Percentiles rank a stretch among this genome's conserved stretches.
Conservation (phyloP, 495 filamentous ascomycete genomes). For the Hypoxylon subgilvum region DNA sequence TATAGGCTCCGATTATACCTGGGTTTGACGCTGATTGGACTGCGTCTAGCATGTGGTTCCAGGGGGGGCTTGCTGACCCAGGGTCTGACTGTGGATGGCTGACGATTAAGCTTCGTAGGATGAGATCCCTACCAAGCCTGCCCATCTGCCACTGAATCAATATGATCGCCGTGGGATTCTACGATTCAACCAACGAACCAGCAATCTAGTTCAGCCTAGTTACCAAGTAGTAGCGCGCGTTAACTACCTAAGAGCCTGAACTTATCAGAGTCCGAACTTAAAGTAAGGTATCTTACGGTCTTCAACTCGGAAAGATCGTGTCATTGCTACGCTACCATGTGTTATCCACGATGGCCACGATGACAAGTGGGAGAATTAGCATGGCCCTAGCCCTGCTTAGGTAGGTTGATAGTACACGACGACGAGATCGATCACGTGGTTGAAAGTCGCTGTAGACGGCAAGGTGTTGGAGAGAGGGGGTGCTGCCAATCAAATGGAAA, state of each 20-base stretch:
- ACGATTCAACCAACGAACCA: too few relatives aligned
- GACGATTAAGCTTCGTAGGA: constrained; percentile 31
- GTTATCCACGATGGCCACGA: constrained; percentile 6
- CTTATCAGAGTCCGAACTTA: background rate
- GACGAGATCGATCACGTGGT: constrained; percentile 20
- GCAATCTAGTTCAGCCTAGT: constrained; percentile 3
- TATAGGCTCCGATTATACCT: constrained; percentile 4
- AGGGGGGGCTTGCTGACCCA: constrained; percentile 36
- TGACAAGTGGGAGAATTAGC: background rate
- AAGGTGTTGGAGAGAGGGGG: background rate
- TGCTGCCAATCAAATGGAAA: constrained; percentile 7
- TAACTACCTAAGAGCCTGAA: background rate
- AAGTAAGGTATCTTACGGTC: constrained; percentile 12
- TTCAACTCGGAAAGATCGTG: background rate
- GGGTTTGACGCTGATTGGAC: constrained; percentile 15
- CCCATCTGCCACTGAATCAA: constrained; percentile 14
- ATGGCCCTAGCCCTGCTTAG: background rate
- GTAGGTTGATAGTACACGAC: constrained; percentile 2
- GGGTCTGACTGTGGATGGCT: constrained; percentile 9
- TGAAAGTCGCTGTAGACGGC: background rate
- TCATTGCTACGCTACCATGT: constrained; percentile 24
- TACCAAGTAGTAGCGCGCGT: constrained; percentile 1
- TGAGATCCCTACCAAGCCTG: constrained; percentile 12
- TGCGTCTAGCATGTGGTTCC: constrained; percentile 21
- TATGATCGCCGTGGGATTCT: constrained; percentile 23